Evolutionary conservation across 495 filamentous ascomycete genomes (phyloP), one percentile per base, ranked within the genome.

Genomic region (Neurospora africana): DNA sequence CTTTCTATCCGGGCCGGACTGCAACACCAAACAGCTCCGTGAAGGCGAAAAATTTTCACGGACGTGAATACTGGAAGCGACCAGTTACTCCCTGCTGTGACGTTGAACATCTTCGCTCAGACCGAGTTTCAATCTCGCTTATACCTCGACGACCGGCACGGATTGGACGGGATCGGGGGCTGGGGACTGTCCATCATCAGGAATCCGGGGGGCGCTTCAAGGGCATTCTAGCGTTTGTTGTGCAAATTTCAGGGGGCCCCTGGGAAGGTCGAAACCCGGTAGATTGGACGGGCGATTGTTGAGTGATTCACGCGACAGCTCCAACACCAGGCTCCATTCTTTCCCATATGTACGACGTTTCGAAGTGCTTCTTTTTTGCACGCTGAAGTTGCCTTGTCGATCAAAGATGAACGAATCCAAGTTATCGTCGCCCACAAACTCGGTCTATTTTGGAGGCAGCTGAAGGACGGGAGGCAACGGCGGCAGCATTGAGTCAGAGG

Each of bases 121-220:
- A 75, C 43, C 69, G 23, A 33, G 30, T 58, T 75, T 73, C 74
- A 78, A 80, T 80, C 70, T 80, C 78, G 78, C 78, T 80, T 80
- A 79, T 27, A 65, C 15, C 15, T 65, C 30, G 73, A 73, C 68
- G 38, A 70, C 33, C 71, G 47, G 68, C 72, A 70, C 47, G 74
- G 69, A 76, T 76, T 76, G 73, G 69, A 58, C 68, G 40, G 68
- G 75, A 65, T 65, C 27, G 53, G 53, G 53, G 53, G 53, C 53
- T 65, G 53, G 53, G 23, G 13, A 65, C 15, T 35, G 76, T 39
- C 71, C 73, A 69, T 65, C 73, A 69, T 65, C 71, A 69, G 69
- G 23, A 76, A 76, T 70, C 74, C 73, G 77, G 78, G 73, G 53
- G 75, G 69, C 67, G 58, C 73, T 70, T 75, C 67, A 65, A 65